A percentile compares a stretch with the other conserved stretches of the same genome.
phyloP scores from a whole-genome alignment of 2,329 filamentous ascomycete species.

The Zalaria obscura region DNA sequence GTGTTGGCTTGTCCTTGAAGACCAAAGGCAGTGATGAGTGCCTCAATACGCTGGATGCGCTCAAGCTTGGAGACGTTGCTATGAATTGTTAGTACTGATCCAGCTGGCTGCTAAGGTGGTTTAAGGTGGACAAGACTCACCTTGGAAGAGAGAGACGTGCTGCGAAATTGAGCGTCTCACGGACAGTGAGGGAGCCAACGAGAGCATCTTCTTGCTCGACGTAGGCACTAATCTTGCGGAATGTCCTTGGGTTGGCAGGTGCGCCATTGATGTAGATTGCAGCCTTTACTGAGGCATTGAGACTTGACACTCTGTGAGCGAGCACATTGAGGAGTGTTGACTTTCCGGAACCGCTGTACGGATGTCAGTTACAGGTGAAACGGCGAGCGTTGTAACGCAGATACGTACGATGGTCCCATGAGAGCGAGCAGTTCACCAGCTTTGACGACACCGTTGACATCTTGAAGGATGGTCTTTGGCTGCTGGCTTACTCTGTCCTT shows the following conservation, averaged over 20 bases:
- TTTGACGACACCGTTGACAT: conserved; percentile 48
- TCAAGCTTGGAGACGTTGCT: conserved; percentile 39
- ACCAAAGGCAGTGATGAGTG: conserved; percentile 58
- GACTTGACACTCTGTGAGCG: conserved; percentile 44
- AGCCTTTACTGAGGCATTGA: conserved; percentile 40
- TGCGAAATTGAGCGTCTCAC: conserved; percentile 67
- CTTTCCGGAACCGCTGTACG: conserved; percentile 48
- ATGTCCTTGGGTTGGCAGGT: conserved; percentile 35
- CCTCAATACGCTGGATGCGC: conserved; percentile 47
- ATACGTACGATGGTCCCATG: conserved; percentile 55
- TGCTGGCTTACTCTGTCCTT: conserved; percentile 55
- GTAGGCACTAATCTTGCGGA: conserved; percentile 57
- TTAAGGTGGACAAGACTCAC: no score
- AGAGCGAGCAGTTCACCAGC: conserved; percentile 63
- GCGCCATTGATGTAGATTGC: conserved; percentile 50
- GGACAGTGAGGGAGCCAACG: conserved; percentile 65
- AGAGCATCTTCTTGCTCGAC: conserved; percentile 83
- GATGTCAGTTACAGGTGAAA: no score
- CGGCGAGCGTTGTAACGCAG: no score
- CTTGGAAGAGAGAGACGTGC: conserved; percentile 48
- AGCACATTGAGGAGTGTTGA: conserved; percentile 74
- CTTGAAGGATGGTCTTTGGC: conserved; percentile 47
- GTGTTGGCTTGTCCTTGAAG: conserved; percentile 54
- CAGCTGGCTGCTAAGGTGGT: no score
- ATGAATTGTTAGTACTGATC: no score